Conservation (phyloP, 768 basidiomycete genomes). For the Mycena albidolilacea region DNA sequence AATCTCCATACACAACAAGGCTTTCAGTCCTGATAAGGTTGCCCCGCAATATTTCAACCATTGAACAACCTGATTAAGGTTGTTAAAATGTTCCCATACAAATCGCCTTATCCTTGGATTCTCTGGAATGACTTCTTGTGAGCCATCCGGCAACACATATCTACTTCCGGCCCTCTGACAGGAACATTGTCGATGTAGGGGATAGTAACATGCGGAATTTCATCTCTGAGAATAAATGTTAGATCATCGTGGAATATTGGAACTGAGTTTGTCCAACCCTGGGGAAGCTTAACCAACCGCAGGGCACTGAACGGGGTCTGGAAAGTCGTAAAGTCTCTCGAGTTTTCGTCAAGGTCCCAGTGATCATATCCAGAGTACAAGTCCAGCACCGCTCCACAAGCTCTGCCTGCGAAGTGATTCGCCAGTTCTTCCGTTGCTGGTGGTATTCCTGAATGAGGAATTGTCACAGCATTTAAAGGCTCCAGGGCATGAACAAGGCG, state of each 20-base stretch:
- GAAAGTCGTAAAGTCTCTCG: neutral
- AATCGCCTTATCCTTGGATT: neutral
- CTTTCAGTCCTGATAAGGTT: conserved; percentile 26
- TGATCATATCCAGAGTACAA: no score
- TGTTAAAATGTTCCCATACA: conserved; percentile 4
- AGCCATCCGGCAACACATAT: neutral
- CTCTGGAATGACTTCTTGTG: neutral
- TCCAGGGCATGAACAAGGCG: neutral
- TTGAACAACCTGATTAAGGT: conserved; percentile 5
- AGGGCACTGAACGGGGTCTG: neutral
- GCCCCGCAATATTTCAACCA: neutral
- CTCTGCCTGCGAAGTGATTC: neutral
- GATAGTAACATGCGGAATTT: neutral
- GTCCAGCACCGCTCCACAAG: no score
- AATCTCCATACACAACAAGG: neutral
- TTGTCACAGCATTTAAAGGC: neutral
- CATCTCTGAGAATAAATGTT: neutral
- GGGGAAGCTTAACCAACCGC: neutral
- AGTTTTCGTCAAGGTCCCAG: neutral
- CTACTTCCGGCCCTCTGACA: neutral
- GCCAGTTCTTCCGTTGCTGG: neutral
- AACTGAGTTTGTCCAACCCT: neutral
- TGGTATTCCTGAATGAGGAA: neutral
- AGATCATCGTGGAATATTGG: conserved; percentile 5
- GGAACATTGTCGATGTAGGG: neutral